These are phyloP conservation scores for Penicillium verrucosum DNA, from an alignment of 2,329 filamentous ascomycete species.

Conservation along the genomic window DNA sequence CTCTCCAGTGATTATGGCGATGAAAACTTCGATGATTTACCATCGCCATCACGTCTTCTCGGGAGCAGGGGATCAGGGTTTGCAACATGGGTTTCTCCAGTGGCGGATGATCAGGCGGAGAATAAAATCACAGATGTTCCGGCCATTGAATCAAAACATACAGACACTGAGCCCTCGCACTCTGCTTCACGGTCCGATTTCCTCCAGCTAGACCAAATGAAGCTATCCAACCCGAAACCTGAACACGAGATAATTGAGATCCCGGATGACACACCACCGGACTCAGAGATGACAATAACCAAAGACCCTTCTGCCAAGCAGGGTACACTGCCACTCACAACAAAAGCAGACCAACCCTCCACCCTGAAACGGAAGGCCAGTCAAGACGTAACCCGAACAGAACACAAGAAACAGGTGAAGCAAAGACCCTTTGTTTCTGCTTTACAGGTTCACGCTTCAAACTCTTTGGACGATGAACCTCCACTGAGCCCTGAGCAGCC, in stretches of 20 bases:
- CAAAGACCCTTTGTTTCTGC: neutral
- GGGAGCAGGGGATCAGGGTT: neutral
- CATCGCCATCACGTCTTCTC: constrained; percentile 34
- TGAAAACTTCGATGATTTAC: constrained; percentile 37
- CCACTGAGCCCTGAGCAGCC: neutral
- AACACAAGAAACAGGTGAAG: neutral
- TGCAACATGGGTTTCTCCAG: neutral
- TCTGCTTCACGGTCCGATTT: neutral
- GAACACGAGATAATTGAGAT: constrained; percentile 6
- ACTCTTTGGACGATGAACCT: neutral
- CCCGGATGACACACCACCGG: constrained; percentile 2
- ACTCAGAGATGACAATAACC: neutral
- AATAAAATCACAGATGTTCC: neutral
- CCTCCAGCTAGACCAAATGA: neutral
- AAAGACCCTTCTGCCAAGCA: neutral
- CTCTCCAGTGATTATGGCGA: constrained; percentile 35
- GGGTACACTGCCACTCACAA: neutral
- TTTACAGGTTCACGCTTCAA: neutral
- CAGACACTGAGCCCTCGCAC: neutral
- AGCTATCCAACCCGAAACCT: neutral
- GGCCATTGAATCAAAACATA: too few relatives aligned
- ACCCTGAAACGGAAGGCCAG: constrained; percentile 9
- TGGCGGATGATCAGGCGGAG: neutral
- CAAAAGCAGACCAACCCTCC: neutral
- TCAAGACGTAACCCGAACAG: neutral